Evolutionary conservation across 257 asterid species (phyloP), one percentile per base, ranked within the genome.

Genomic region (Jasminum sambac): DNA sequence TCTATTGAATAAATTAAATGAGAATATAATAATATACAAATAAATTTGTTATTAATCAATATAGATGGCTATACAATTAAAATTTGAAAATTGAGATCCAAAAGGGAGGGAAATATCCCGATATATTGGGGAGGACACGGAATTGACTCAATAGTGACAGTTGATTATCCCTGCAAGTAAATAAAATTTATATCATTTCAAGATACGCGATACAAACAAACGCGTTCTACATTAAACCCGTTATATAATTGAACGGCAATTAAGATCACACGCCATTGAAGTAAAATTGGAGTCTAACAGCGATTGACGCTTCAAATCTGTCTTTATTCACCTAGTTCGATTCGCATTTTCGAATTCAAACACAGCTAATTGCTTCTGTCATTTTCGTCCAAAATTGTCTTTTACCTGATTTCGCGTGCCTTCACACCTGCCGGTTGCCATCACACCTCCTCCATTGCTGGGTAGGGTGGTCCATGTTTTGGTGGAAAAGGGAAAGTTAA

Each of bases 301-400:
- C 50, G 55, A 71, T 73, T 50, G 70, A 48, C 78, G 76, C 78
- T 64, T 59, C 65, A 73, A 75, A 76, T 76, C 61, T 75, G 76
- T 58, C 46, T 39, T 68, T 43, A n/a, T 26, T 43, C 46, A 44
- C 68, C 37, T 11, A 64, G 70, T 13, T 65, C 8, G 38, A 8
- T 12, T 63, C 38, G 0, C 66, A 23, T 26, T 10, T 23, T 24
- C 25, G 0, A n/a, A 19, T 50, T 21, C 58, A 48, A 48, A 17
- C 23, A 46, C 3, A 50, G 3, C 5, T 50, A 46, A 43, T 48
- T 8, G 16, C 21, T 69, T 1, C n/a, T 25, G n/a, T 52, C 62
- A 55, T 21, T 55, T 19, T 52, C 59, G 3, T 4, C 26, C 9
- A 19, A 2, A 52, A 6, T 52, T 52, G 61, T 52, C 6, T 19